Evolutionary conservation across 441 rosid genomes (phyloP), one percentile per base, ranked within the genome.

Genomic region (Euphorbia celastroides): DNA sequence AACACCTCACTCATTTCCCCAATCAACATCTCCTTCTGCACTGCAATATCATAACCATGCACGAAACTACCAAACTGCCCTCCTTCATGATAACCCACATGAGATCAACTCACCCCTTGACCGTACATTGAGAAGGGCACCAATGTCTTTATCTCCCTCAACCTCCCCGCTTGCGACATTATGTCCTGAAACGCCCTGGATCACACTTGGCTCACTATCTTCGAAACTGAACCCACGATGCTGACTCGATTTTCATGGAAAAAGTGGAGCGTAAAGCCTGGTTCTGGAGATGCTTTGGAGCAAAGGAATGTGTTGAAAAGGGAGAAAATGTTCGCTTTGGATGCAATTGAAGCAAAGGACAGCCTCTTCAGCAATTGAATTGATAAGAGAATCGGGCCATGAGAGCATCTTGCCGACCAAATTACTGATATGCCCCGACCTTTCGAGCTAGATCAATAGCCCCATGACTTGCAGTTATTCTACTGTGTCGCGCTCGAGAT

Each of bases 401-500:
- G 62, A 16, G 44, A 71, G n/a, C 50, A 84, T 19, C 3, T 14
- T 14, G 23, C 7, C 19, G 14, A 88, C 74, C 4, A 88, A 54
- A 65, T 74, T 26, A 5, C 60, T 34, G 5, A 57, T 25, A 31
- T 57, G 60, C 3, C 68, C 57, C 2, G 61, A 50, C 13, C 65
- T 69, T 70, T 90, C 96, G 1, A 88, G 83, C 85, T 79, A 87
- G 22, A 90, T 34, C 78, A 82, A 70, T 2, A 88, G 57, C 2
- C 82, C 88, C 85, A 87, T 75, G 60, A 87, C 78, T 1, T 81
- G 86, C 68, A 77, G 54, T 6, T 95, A 84, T 51, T 83, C 70
- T 7, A 3, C 20, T 5, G 79, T 79, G 65, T 83, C 80, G n/a
- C 84, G 84, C 27, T 69, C 20, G 20, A 87, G 83, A 48, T 5